Base-by-base conservation (phyloP, 768 basidiomycete species). In the Hemileccinum rubropunctum region DNA sequence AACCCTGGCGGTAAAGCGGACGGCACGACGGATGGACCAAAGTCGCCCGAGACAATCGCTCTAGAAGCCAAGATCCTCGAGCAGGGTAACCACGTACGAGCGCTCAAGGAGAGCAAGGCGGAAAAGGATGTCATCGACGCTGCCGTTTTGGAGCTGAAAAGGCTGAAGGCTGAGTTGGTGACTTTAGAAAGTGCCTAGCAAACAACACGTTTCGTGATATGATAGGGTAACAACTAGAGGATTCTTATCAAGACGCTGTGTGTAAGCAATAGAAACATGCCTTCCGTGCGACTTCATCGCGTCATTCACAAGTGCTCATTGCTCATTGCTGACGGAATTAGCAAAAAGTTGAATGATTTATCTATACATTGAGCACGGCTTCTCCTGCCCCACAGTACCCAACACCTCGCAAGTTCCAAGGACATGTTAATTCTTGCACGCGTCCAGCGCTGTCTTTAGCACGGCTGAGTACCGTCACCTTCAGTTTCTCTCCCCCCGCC, bases 31-130 rank as follows among this genome's bases (percentile, higher is more conserved):
- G 66, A 73, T 48, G 79, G 76, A 6, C 86, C 82, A 0, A 91
- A 88, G 66, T 81, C 88, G 2, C 77, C 82, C 1, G 89, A 91
- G 67, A 81, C 82, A 30, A 66, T 84, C 23, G 84, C 80, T 4
- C 71, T 91, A 50, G 93, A 93, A 68, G 78, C 74, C 37, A 83
- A 84, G 74, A 75, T 97, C 34, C 73, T 82, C 34, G 80, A 78
- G 44, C 92, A 97, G 65, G 93, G 90, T 0, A 78, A 82, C 41
- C 60, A 76, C 15, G 88, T 98, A 14, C 78, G 90, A 32, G 66
- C 73, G 45, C 64, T 98, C 61, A 95, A 91, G 68, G 63, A 59
- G 46, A 62, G 26, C 11, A 67, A 78, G 35, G 52, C 53, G 10
- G 65, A 78, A n/a, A 87, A 88, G 44, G 78, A 71, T 43, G 50